Conservation (phyloP, 2,329 filamentous ascomycete species). For the Dichotomopilus funicola region DNA sequence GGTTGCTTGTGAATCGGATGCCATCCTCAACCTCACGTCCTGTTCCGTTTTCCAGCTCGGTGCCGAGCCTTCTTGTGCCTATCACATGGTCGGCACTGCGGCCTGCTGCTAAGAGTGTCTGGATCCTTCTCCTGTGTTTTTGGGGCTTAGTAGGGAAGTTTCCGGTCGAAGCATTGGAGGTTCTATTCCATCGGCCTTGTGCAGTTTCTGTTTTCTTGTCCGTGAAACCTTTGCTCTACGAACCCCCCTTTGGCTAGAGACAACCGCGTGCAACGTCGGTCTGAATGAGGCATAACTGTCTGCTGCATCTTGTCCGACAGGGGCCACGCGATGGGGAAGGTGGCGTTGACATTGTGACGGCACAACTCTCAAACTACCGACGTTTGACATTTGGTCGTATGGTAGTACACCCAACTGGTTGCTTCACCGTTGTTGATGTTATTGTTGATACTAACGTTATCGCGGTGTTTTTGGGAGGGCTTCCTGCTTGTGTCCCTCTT, state of each 20-base stretch:
- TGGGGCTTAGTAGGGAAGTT: no score
- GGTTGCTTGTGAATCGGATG: conserved; percentile 18
- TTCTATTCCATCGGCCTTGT: neutral
- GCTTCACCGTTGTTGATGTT: no score
- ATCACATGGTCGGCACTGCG: no score
- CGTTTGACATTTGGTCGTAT: no score
- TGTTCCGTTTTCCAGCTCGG: conserved; percentile 13
- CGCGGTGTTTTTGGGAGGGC: no score
- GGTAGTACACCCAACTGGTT: no score
- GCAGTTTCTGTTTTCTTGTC: neutral
- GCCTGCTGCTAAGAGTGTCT: neutral
- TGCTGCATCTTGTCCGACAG: conserved; percentile 18
- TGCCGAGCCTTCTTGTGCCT: conserved; percentile 8
- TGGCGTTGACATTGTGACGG: conserved; percentile 3
- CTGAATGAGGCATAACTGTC: conserved; percentile 12
- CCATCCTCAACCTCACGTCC: neutral
- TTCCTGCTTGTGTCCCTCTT: no score
- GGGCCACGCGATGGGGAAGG: conserved; percentile 16
- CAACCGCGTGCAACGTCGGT: conserved; percentile 14
- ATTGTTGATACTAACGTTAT: no score
- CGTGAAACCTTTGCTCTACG: conserved; percentile 1
- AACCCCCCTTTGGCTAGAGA: conserved; percentile 10
- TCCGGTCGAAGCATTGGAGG: no score
- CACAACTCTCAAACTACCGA: neutral
- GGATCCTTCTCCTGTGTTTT: neutral